Evolutionary conservation across 1,139 yeast species (phyloP).

Genomic region (Blastobotrys elegans): DNA sequence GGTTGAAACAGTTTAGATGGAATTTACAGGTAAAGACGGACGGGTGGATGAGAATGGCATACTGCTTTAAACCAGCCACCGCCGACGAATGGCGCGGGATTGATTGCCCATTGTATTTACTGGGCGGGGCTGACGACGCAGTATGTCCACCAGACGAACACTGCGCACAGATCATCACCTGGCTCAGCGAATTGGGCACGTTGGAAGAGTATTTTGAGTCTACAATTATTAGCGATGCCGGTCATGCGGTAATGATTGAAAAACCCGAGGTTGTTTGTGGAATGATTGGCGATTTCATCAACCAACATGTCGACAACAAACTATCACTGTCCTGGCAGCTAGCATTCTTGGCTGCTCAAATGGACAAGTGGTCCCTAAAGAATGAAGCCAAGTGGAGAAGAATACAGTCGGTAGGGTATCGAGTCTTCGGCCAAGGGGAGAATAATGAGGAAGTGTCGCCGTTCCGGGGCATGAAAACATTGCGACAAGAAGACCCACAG

Average conservation of each 20-base stretch:
- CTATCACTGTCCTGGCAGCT: conserved; percentile 63
- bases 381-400: conserved; percentile 69
- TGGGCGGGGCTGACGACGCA: conserved; percentile 55
- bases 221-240: conserved; percentile 47
- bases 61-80: conserved; percentile 45
- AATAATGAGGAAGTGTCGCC: conserved; percentile 44
- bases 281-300: conserved; percentile 54
- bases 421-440: too few relatives aligned
- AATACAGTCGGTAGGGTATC: conserved; percentile 47
- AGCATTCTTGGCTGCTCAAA: conserved; percentile 45
- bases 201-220: conserved; percentile 23
- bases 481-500: conserved; percentile 55
- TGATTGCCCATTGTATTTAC: conserved; percentile 41
- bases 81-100: conserved; percentile 40
- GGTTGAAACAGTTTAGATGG: conserved; percentile 62
- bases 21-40: conserved; percentile 59
- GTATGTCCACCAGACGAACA: conserved; percentile 45
- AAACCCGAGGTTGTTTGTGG: conserved; percentile 66
- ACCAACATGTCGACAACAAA: conserved; percentile 38
- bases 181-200: conserved; percentile 21
- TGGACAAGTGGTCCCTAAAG: conserved; percentile 73
- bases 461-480: conserved; percentile 68
- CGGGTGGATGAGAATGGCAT: conserved; percentile 50
- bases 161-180: conserved; percentile 28
- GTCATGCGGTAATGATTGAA: conserved; percentile 61